Evolutionary conservation across 306 rosid genomes (phyloP).

Genomic region (Alnus glutinosa): DNA sequence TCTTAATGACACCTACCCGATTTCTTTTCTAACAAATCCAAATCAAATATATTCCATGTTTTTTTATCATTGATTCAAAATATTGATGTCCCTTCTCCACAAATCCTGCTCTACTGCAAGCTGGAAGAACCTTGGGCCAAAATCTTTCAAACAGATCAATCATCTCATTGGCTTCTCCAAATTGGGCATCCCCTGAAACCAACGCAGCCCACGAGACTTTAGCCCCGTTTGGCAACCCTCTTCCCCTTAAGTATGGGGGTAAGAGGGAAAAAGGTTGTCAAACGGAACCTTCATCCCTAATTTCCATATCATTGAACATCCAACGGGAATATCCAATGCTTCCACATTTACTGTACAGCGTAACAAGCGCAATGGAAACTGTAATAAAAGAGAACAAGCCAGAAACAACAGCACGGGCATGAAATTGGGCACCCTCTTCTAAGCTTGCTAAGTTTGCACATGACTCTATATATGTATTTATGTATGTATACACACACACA

Average conservation of each 20-base stretch:
- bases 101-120: conserved; percentile 89
- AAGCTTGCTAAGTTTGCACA: conserved; percentile 92
- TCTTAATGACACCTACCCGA: too few species aligned
- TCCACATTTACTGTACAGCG: conserved; percentile 86
- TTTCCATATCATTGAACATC: conserved; percentile 70
- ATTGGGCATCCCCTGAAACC: conserved; percentile 81
- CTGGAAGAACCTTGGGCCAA: conserved; percentile 69
- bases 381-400: conserved; percentile 65
- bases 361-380: conserved; percentile 85
- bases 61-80: conserved; percentile 64
- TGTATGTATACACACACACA: too few species aligned
- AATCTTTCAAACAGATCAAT: conserved; percentile 68
- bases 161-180: conserved; percentile 79
- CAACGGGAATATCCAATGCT: conserved; percentile 61
- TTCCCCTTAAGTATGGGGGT: too few species aligned
- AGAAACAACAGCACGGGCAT: conserved; percentile 70
- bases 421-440: conserved; percentile 95
- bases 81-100: conserved; percentile 73
- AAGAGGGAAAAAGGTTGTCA: too few species aligned
- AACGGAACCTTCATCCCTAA: conserved; percentile 38
- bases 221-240: too few species aligned
- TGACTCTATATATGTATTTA: conserved; percentile 19
- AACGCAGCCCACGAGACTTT: conserved; percentile 90
- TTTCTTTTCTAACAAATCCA: too few species aligned
- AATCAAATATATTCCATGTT: conserved; percentile 48